These are phyloP conservation scores for Lachnellula occidentalis DNA, from an alignment of 2,329 filamentous ascomycete genomes.

Conservation along the genomic window DNA sequence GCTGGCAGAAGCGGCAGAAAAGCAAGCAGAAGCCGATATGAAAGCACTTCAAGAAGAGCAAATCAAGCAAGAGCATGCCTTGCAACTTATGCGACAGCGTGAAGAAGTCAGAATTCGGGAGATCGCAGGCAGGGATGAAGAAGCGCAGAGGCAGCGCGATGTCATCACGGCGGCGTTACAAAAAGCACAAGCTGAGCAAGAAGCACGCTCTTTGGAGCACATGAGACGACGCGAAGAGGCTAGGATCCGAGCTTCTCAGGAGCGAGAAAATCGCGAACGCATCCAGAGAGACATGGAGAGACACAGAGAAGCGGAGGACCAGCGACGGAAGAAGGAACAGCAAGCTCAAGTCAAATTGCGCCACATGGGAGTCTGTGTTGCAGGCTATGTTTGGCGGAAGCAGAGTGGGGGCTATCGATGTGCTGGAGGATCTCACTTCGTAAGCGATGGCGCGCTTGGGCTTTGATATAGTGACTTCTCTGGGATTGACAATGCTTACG, in stretches of 20 bases:
- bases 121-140: slow-evolving; percentile 18
- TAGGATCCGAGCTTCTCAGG: slow-evolving; percentile 27
- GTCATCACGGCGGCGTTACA: slow-evolving; percentile 18
- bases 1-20: not conserved
- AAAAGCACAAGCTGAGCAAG: slow-evolving; percentile 10
- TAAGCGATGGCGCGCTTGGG: slow-evolving; percentile 32
- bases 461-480: no score
- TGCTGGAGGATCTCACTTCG: slow-evolving; percentile 53
- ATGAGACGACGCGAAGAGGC: slow-evolving; percentile 23
- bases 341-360: slow-evolving; percentile 43
- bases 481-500: no score
- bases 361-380: slow-evolving; percentile 48
- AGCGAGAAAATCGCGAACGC: slow-evolving; percentile 23
- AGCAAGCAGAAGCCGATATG: not conserved
- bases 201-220: slow-evolving; percentile 14
- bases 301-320: slow-evolving; percentile 35
- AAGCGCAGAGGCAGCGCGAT: slow-evolving; percentile 2
- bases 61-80: no score
- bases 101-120: slow-evolving; percentile 1
- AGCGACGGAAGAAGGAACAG: slow-evolving; percentile 36
- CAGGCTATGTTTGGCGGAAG: slow-evolving; percentile 58
- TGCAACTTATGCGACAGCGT: no score
- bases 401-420: slow-evolving; percentile 55
- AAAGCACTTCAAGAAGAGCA: no score
- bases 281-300: slow-evolving; percentile 33